phyloP scores from a whole-genome alignment of 768 basidiomycete genomes.

The Tylopilus sp. region DNA sequence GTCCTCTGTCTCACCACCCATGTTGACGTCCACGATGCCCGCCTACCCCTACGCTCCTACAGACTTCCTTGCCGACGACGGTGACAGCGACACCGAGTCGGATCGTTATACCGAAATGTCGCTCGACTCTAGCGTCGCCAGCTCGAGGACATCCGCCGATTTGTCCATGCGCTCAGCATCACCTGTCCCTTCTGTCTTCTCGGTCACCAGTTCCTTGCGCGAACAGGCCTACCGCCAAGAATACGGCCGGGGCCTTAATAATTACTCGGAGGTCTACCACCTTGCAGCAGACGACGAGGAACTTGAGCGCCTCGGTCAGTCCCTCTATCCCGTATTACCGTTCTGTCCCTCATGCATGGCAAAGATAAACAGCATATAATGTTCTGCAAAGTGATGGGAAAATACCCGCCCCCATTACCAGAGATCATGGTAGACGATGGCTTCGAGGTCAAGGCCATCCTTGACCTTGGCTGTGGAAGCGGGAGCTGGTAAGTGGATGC shows the following conservation, averaged over 20 bases:
- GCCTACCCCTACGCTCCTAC: constrained; percentile 3
- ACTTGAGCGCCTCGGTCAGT: constrained; percentile 61
- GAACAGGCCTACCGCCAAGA: constrained; percentile 59
- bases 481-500: constrained; percentile 59
- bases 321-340: background rate
- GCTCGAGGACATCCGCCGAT: constrained; percentile 58
- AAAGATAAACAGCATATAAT: constrained; percentile 67
- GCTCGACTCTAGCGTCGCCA: constrained; percentile 37
- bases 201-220: constrained; percentile 61
- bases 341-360: constrained; percentile 9
- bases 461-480: constrained; percentile 80
- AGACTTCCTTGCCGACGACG: constrained; percentile 35
- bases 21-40: constrained; percentile 16
- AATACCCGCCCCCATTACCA: constrained; percentile 56
- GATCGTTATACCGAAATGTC: constrained; percentile 42
- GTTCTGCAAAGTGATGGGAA: constrained; percentile 63
- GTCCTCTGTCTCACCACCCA: background rate
- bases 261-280: constrained; percentile 74
- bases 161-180: constrained; percentile 61
- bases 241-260: constrained; percentile 69
- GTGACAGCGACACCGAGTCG: constrained; percentile 45
- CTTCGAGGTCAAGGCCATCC: constrained; percentile 55
- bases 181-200: constrained; percentile 66
- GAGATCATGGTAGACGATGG: constrained; percentile 59
- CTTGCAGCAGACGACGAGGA: constrained; percentile 81